A percentile compares a stretch with the other conserved stretches of the same genome.
These are phyloP conservation scores for Suhomyces faveliae DNA, from an alignment of 805 yeast genomes.

Conservation along the genomic window DNA sequence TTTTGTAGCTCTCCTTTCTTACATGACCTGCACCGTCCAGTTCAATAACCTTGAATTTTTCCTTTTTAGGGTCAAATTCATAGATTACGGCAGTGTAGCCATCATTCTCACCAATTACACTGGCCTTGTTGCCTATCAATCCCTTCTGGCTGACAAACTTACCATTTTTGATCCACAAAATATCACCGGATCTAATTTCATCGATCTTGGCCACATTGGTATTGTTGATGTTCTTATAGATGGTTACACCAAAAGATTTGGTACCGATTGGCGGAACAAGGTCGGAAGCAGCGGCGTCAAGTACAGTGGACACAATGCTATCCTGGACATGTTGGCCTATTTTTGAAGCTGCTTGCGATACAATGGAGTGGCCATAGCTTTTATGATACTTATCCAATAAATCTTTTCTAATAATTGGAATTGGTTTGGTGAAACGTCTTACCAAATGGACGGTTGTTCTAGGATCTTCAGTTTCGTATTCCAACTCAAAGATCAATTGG, in stretches of 20 bases:
- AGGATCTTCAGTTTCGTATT: slow-evolving; percentile 57
- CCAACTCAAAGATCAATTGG: slow-evolving; percentile 57
- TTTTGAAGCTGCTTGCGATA: slow-evolving; percentile 30
- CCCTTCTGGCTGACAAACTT: slow-evolving; percentile 70
- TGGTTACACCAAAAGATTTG: slow-evolving; percentile 70
- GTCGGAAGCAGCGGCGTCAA: slow-evolving; percentile 10
- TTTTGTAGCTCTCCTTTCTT: slow-evolving; percentile 58
- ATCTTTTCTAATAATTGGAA: slow-evolving; percentile 48
- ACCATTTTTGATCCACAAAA: slow-evolving; percentile 72
- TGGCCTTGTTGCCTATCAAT: slow-evolving; percentile 28
- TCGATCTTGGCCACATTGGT: slow-evolving; percentile 48
- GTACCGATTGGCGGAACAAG: slow-evolving; percentile 59
- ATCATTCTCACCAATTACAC: slow-evolving; percentile 52
- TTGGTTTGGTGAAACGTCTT: slow-evolving; percentile 28
- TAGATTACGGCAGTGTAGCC: slow-evolving; percentile 55
- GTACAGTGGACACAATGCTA: slow-evolving; percentile 23
- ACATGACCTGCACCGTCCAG: slow-evolving; percentile 50
- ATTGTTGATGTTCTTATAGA: slow-evolving; percentile 52
- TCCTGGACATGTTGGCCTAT: slow-evolving; percentile 35
- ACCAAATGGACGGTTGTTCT: slow-evolving; percentile 42
- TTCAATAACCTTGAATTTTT: slow-evolving; percentile 67
- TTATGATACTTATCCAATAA: slow-evolving; percentile 49
- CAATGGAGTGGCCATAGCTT: slow-evolving; percentile 51
- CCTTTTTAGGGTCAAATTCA: slow-evolving; percentile 73
- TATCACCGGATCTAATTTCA: slow-evolving; percentile 79